Evolutionary conservation across 2,329 filamentous ascomycete genomes (phyloP), one percentile per base, ranked within the genome.

Genomic region (Aspergillus jensenii): DNA sequence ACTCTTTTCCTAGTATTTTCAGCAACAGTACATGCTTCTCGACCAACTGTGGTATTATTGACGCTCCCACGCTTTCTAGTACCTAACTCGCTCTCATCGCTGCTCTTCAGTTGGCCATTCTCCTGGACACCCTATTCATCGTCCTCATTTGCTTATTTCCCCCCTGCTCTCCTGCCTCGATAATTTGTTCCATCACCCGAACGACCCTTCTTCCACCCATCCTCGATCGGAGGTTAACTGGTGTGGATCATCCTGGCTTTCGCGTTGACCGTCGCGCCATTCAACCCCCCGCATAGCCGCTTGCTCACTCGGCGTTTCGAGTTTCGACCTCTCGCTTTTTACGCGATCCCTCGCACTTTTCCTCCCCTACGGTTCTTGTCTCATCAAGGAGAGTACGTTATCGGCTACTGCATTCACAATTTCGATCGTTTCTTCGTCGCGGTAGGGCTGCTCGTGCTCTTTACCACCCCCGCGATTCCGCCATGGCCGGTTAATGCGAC

Each of bases 401-500:
- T 49, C 21, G n/a, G 9, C 47, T 45, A 27, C 48, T 45, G 41
- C 37, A 15, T 35, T n/a, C 15, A 39, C 52, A 44, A 45, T 39
- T 43, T 47, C 33, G 45, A 55, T 41, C 56, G 54, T 58, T 40
- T 39, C 51, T 33, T 39, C 52, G 61, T 65, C 62, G 65, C 68
- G 67, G 65, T 57, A 56, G 58, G 48, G 60, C 61, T 60, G 43
- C 50, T 59, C 55, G 50, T 57, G 56, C 56, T 58, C 49, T 33
- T 53, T 39, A 27, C 55, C 45, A 37, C 52, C 59, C 58, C 62
- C 59, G 59, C 60, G 43, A 63, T 62, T 56, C 52, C 71, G 68
- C 60, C 66, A 76, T 76, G 75, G 72, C 71, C 68, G 62, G 67
- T 73, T 76, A 70, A 76, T 74, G 65, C 63, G 66, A 67, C 73